Base-by-base conservation (phyloP, 2,329 filamentous ascomycete genomes). In the Colletotrichum eremochloae region DNA sequence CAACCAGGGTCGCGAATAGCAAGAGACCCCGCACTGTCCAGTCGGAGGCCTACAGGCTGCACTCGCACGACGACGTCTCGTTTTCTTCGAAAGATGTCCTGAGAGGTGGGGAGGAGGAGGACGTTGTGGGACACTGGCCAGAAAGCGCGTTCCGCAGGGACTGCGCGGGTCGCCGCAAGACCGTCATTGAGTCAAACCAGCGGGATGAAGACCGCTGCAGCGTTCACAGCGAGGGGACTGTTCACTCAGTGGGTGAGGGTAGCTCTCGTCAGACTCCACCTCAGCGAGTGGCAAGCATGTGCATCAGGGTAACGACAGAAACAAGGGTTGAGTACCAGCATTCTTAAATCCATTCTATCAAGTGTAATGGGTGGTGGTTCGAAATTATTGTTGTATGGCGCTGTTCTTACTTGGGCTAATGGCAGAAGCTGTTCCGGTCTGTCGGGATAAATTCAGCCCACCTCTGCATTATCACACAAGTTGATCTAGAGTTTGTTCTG, bases 41-140 rank as follows among this genome's bases (percentile, higher is more conserved):
- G 38, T 69, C 66, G 5, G 50, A 66, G 18, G 69, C 74, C 5
- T 76, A 75, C n/a, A 74, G 71, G 52, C 48, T 76, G 55, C 63
- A 55, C 11, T 74, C 65, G 15, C 38, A 62, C 12, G 74, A 74
- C 42, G 52, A 72, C 8, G 20, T 66, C 6, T 53, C 50, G 6
- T 61, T 60, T 31, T 57, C 40, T 6, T 61, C 73, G 9, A 73
- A 58, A 15, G 61, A 62, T 20, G 36, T 57, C 48, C 60, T 36
- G 2, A 65, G 44, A 15, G 18, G 31, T n/a, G 58, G 29, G 3
- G 63, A 62, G 1, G 36, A 33, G 2, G 69, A 65, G 1, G 75
- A 76, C 18, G 65, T 69, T 7, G 33, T 52, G 62, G 61, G 60
- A 56, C 62, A 75, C 24, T 76, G 75, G 75, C 56, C 63, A 7